Evolutionary conservation across 805 yeast species (phyloP).

Genomic region (Monosporozyma servazzii): DNA sequence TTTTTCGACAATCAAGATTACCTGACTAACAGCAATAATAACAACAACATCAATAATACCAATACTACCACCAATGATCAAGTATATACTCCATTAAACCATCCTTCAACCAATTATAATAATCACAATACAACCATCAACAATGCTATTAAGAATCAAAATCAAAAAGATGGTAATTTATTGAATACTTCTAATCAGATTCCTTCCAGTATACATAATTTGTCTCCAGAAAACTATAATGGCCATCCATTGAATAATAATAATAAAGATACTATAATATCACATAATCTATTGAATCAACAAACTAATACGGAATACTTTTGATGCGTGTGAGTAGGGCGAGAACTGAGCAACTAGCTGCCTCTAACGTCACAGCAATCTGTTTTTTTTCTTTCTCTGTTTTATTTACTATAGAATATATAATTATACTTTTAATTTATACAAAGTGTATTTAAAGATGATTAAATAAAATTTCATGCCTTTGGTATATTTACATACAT

Average conservation of each 20-base stretch:
- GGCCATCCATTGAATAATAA: not conserved
- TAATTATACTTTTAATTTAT: not conserved
- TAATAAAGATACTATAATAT: not conserved
- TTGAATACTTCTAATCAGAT: not conserved
- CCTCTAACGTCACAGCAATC: not conserved
- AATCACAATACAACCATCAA: not conserved
- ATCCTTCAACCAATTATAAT: not conserved
- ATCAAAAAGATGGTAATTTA: not conserved
- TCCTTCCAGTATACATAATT: not conserved
- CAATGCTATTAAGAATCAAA: not conserved
- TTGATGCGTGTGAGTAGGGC: not conserved
- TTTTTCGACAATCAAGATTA: conserved; percentile 4
- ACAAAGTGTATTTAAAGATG: not conserved
- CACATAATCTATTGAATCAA: not conserved
- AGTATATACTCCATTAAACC: not conserved
- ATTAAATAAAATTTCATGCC: not conserved
- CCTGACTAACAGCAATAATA: not conserved
- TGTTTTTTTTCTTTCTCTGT: not conserved
- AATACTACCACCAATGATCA: not conserved
- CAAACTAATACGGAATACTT: not conserved
- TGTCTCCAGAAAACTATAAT: not conserved
- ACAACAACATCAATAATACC: not conserved
- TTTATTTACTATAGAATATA: not conserved
- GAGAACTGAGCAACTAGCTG: not conserved
- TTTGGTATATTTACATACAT: not conserved